phyloP scores from a whole-genome alignment of 2,329 filamentous ascomycete genomes.

The Lecanicillium sp. region DNA sequence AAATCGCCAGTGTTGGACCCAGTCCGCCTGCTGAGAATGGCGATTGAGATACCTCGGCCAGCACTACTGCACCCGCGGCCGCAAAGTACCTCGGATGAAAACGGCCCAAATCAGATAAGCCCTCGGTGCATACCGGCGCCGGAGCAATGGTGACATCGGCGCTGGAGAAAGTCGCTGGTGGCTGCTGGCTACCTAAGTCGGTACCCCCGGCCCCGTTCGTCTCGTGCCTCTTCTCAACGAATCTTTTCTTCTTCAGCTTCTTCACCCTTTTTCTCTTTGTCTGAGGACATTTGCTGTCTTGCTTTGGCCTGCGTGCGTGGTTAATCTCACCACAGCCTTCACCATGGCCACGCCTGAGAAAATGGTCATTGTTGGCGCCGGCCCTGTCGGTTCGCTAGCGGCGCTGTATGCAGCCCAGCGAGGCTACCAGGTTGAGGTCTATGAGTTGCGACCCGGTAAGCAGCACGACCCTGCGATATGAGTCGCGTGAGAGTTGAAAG shows the following conservation, averaged over 20 bases:
- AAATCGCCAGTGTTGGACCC: too few species aligned
- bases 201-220: too few species aligned
- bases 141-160: too few species aligned
- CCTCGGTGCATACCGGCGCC: too few species aligned
- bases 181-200: too few species aligned
- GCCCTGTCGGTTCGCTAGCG: constrained; percentile 85
- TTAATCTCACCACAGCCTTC: constrained; percentile 14
- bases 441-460: constrained; percentile 85
- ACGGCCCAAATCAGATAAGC: too few species aligned
- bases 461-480: not conserved
- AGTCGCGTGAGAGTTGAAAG: not conserved
- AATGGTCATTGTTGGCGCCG: constrained; percentile 80
- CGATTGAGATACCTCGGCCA: too few species aligned
- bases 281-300: not conserved
- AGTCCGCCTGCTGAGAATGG: too few species aligned
- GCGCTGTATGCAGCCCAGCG: constrained; percentile 85
- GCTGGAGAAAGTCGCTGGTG: too few species aligned
- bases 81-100: too few species aligned
- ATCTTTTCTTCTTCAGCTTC: not conserved
- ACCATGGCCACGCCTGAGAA: constrained; percentile 46
- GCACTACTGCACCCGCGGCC: too few species aligned
- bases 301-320: too few species aligned
- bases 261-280: not conserved
- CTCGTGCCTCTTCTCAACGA: not conserved
- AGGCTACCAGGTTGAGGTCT: constrained; percentile 85